Evolutionary conservation across 148 eudicot species (phyloP).

Genomic region (Suaeda aralocaspica): DNA sequence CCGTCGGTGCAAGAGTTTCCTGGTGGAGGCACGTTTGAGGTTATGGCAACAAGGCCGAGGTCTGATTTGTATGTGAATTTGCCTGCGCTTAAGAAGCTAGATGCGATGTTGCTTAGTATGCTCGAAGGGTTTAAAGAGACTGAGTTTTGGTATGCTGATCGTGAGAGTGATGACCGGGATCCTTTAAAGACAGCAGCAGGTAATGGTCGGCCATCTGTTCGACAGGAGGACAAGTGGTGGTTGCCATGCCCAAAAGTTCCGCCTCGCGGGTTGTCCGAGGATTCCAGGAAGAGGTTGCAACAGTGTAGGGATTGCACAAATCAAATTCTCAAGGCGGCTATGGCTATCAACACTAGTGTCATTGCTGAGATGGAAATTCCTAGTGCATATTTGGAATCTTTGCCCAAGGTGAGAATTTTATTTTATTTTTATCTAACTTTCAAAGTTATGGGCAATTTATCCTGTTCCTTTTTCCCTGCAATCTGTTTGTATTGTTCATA

Average conservation of each 20-base stretch:
- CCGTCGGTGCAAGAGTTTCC: slow-evolving; percentile 81
- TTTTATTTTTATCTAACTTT: background rate
- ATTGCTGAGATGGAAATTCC: slow-evolving; percentile 98
- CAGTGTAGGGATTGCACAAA: slow-evolving; percentile 87
- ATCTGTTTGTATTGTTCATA: background rate
- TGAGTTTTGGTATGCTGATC: slow-evolving; percentile 69
- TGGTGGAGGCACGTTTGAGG: slow-evolving; percentile 73
- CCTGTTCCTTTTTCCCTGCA: background rate
- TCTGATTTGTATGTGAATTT: slow-evolving; percentile 78
- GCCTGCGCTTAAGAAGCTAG: slow-evolving; percentile 89
- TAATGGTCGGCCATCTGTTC: slow-evolving; percentile 69
- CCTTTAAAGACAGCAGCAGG: slow-evolving; percentile 17
- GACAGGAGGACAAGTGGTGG: slow-evolving; percentile 99
- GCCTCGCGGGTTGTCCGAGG: slow-evolving; percentile 67
- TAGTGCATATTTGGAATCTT: slow-evolving; percentile 66
- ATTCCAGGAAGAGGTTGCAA: slow-evolving; percentile 76
- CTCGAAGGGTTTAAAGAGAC: slow-evolving; percentile 85
- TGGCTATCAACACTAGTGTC: slow-evolving; percentile 85
- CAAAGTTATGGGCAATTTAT: background rate
- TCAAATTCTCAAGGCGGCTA: slow-evolving; percentile 92
- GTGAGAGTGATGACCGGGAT: slow-evolving; percentile 47
- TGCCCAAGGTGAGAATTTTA: slow-evolving; percentile 69
- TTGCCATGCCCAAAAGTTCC: slow-evolving; percentile 87
- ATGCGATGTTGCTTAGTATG: slow-evolving; percentile 71
- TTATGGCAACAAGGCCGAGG: slow-evolving; percentile 85